A percentile compares a stretch with the other conserved stretches of the same genome.
phyloP scores from a whole-genome alignment of 2,329 filamentous ascomycete species.

The Xylariaceae sp. region DNA sequence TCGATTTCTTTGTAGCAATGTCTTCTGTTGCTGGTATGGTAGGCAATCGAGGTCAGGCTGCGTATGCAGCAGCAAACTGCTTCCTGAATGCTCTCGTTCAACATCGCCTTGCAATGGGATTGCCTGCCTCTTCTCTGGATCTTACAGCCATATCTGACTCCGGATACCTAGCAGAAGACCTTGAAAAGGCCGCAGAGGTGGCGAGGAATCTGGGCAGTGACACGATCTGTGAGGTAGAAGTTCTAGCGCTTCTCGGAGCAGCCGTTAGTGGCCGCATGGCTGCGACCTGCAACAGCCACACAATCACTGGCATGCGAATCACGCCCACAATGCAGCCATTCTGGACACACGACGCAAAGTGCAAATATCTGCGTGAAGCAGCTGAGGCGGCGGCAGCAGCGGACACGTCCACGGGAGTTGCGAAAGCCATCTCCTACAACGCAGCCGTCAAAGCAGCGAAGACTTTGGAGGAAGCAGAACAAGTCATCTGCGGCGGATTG shows the following conservation, averaged over 20 bases:
- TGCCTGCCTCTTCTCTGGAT: constrained; percentile 57
- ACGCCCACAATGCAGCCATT: constrained; percentile 55
- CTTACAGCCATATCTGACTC: constrained; percentile 59
- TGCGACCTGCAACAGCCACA: constrained; percentile 54
- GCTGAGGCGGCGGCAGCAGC: constrained; percentile 48
- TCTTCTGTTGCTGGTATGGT: constrained; percentile 60
- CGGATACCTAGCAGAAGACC: constrained; percentile 58
- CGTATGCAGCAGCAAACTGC: constrained; percentile 59
- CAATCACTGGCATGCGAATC: constrained; percentile 61
- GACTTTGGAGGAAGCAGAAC: constrained; percentile 53
- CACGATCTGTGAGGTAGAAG: constrained; percentile 59
- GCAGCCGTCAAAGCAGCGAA: constrained; percentile 51
- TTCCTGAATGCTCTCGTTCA: constrained; percentile 53
- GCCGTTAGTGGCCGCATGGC: constrained; percentile 55
- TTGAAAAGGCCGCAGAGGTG: constrained; percentile 51
- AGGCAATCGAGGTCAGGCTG: constrained; percentile 58
- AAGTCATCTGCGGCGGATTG: constrained; percentile 53
- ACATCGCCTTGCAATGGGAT: constrained; percentile 48
- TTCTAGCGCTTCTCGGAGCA: constrained; percentile 59
- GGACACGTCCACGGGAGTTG: constrained; percentile 34
- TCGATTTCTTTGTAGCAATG: constrained; percentile 63
- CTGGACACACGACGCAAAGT: constrained; percentile 62
- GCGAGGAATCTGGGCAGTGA: constrained; percentile 58
- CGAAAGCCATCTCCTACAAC: constrained; percentile 51
- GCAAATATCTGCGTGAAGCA: constrained; percentile 54